phyloP scores from a whole-genome alignment of 495 filamentous ascomycete species.

The Extremus antarcticus region DNA sequence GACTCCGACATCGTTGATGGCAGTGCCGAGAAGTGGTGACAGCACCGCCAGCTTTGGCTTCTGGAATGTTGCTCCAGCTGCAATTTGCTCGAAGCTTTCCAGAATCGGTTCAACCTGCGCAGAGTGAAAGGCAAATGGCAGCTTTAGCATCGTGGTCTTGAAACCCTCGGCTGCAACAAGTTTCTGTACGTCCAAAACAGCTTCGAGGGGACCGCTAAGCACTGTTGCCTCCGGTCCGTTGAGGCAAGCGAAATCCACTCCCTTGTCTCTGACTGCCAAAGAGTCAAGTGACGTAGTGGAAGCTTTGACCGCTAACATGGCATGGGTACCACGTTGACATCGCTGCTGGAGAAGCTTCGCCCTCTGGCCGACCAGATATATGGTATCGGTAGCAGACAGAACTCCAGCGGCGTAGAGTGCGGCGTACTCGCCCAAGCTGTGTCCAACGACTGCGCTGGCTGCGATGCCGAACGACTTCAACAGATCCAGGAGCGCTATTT shows the following conservation, averaged over 20 bases:
- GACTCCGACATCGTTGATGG: conserved; percentile 11
- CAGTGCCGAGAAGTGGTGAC: conserved; percentile 20
- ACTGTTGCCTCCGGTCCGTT: no score
- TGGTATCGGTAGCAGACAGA: not conserved
- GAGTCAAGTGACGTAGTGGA: no score
- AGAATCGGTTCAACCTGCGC: conserved; percentile 26
- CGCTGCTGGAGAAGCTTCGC: not conserved
- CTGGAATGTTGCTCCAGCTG: conserved; percentile 8
- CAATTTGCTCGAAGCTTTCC: conserved; percentile 11
- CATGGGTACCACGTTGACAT: not conserved
- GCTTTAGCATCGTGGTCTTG: no score
- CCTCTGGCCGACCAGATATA: not conserved
- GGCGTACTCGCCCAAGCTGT: not conserved
- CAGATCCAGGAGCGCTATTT: no score
- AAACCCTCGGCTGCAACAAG: no score
- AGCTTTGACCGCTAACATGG: not conserved
- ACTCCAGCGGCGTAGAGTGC: not conserved
- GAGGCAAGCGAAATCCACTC: no score
- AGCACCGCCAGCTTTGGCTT: conserved; percentile 21
- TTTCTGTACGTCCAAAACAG: no score
- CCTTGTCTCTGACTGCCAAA: no score
- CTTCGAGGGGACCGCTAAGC: no score
- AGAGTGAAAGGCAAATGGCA: conserved; percentile 21
- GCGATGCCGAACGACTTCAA: not conserved
- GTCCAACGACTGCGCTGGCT: not conserved